phyloP scores from a whole-genome alignment of 371 early-diverging fungal species.

The Mucor saturninus region DNA sequence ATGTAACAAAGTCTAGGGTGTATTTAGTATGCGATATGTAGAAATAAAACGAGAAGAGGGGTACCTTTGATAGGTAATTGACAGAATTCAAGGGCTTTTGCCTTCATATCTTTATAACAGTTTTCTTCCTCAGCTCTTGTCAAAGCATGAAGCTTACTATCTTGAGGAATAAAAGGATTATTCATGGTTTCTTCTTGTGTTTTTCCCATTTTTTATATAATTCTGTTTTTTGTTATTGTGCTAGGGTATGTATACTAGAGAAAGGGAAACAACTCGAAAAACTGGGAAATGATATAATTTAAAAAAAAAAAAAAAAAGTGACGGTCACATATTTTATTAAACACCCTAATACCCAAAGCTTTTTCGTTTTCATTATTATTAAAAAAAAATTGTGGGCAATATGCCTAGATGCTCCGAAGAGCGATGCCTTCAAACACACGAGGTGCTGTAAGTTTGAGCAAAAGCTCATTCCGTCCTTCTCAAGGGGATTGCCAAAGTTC shows the following conservation, averaged over 20 bases:
- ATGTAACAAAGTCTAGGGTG: conserved; percentile 68
- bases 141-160: conserved; percentile 54
- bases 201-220: conserved; percentile 47
- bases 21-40: not conserved
- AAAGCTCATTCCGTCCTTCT: conserved; percentile 60
- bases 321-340: not conserved
- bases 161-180: conserved; percentile 43
- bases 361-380: conserved; percentile 36
- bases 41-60: no score
- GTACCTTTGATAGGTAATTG: conserved; percentile 65
- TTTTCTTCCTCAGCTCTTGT: conserved; percentile 67
- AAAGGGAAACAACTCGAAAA: not conserved
- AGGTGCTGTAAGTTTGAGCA: conserved; percentile 45
- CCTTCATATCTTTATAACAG: conserved; percentile 67
- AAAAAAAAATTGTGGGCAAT: conserved; percentile 37
- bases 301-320: not conserved
- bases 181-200: conserved; percentile 35
- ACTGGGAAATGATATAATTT: not conserved
- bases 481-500: conserved; percentile 63
- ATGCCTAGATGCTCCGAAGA: conserved; percentile 46
- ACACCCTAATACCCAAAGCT: not conserved
- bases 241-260: conserved; percentile 7
- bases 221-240: not conserved
- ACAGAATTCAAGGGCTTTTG: conserved; percentile 66
- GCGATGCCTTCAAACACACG: conserved; percentile 48